Base-by-base conservation (phyloP, 805 yeast species). In the Cephaloascus fragrans region DNA sequence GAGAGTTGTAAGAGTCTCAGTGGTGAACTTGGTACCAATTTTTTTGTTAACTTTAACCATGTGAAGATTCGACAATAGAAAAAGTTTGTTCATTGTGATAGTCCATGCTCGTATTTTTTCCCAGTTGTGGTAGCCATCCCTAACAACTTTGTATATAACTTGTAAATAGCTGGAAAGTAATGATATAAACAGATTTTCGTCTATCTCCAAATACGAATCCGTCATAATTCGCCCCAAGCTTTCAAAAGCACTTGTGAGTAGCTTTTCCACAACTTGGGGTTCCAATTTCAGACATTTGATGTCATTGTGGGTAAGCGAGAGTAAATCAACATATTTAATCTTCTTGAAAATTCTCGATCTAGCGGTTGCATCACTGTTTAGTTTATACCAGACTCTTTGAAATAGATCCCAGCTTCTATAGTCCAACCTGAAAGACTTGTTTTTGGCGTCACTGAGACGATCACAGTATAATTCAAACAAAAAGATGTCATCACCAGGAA, bases 401-500 rank as follows among this genome's bases (percentile, higher is more conserved):
- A 77, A 69, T 8, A 80, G 53, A 10, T 43, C 41, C 90, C 90
- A 83, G 2, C 73, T 56, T 2, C 53, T 48, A 1, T 50, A 40
- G 39, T 60, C 56, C n/a, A 41, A 51, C 47, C 69, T 76, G 62
- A 77, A 77, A 4, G 50, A 44, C 2, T 53, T 44, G n/a, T 56
- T 52, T 35, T 65, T 67, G 8, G 45, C 43, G 40, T 77, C 84
- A 41, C 71, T 70, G 49, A 82, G 54, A 39, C 88, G 62, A 49
- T 80, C 86, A 38, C 75, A 64, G 1, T 82, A 43, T 26, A 83
- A 59, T 36, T 78, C 84, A 37, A 80, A 62, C 3, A 80, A 57
- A 45, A 83, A 83, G 1, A 56, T 50, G 18, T 69, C 67, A 39
- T 61, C 61, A 41, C 77, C 72, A 6, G 88, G 89, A 12, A 83